Percentiles rank a stretch among this genome's conserved stretches.
These are phyloP conservation scores for Pochonia chlamydosporia DNA, from an alignment of 2,329 filamentous ascomycete genomes.

Conservation along the genomic window DNA sequence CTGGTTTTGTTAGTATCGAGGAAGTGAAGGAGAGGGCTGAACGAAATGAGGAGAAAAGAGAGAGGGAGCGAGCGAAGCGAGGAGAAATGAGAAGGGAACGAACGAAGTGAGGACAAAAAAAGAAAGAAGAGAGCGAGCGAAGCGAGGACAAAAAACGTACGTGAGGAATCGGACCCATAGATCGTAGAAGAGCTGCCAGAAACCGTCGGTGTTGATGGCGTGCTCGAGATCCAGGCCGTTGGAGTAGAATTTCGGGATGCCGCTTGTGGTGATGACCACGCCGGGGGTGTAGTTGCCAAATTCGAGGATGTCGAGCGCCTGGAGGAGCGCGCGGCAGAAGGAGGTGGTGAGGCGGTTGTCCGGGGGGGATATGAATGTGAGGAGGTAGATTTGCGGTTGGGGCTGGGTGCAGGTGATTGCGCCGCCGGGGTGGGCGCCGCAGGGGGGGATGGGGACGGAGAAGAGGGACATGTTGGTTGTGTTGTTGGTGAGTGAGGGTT, in stretches of 20 bases:
- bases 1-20: constrained; percentile 39
- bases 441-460: constrained; percentile 47
- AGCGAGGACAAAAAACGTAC: no score
- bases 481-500: background rate
- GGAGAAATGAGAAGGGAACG: no score
- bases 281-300: constrained; percentile 57
- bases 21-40: constrained; percentile 2
- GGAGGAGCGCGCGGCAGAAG: constrained; percentile 61
- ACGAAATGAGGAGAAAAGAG: background rate
- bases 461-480: constrained; percentile 16
- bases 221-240: constrained; percentile 76
- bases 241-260: constrained; percentile 72
- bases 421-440: constrained; percentile 44
- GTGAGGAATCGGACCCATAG: constrained; percentile 56
- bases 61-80: no score
- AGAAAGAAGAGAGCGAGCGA: no score
- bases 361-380: constrained; percentile 64
- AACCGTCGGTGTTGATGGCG: constrained; percentile 53
- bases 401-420: constrained; percentile 58
- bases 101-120: no score
- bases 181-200: constrained; percentile 57
- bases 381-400: constrained; percentile 58
- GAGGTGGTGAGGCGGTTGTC: constrained; percentile 71
- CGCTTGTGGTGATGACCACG: constrained; percentile 71
- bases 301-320: constrained; percentile 71